phyloP scores from a whole-genome alignment of 306 rosid species.

The Quercus mongolica region DNA sequence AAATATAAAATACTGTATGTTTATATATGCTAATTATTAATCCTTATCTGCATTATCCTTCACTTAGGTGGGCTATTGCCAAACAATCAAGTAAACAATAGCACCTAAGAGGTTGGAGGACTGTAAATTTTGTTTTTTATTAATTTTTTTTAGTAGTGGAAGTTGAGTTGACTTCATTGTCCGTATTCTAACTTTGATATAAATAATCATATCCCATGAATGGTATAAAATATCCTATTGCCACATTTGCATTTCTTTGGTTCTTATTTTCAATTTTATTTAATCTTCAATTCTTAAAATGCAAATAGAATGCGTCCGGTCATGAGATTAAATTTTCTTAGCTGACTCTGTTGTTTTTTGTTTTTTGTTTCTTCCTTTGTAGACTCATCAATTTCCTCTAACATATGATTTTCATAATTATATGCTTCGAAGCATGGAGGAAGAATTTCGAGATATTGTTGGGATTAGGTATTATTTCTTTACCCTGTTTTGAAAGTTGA shows the following conservation, averaged over 20 bases:
- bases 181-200: no score
- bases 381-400: slow-evolving; percentile 80
- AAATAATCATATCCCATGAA: background rate
- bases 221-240: background rate
- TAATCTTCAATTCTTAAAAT: background rate
- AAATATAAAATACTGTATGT: background rate
- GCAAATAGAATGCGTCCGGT: slow-evolving; percentile 10
- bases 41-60: background rate
- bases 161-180: no score
- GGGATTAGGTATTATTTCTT: slow-evolving; percentile 64
- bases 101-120: background rate
- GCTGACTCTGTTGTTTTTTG: slow-evolving; percentile 20
- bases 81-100: background rate
- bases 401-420: slow-evolving; percentile 86
- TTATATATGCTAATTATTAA: background rate
- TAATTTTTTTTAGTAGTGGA: no score
- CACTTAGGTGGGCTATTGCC: background rate
- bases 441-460: slow-evolving; percentile 82
- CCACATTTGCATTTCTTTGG: background rate
- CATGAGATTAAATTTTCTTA: slow-evolving; percentile 17
- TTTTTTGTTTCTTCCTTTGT: slow-evolving; percentile 18
- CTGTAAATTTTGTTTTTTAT: no score
- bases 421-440: slow-evolving; percentile 97
- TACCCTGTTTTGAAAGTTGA: slow-evolving; percentile 8
- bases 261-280: slow-evolving; percentile 5